A percentile compares a stretch with the other conserved stretches of the same genome.
These are phyloP conservation scores for Vigna unguiculata DNA, from an alignment of 306 rosid species.

Conservation along the genomic window DNA sequence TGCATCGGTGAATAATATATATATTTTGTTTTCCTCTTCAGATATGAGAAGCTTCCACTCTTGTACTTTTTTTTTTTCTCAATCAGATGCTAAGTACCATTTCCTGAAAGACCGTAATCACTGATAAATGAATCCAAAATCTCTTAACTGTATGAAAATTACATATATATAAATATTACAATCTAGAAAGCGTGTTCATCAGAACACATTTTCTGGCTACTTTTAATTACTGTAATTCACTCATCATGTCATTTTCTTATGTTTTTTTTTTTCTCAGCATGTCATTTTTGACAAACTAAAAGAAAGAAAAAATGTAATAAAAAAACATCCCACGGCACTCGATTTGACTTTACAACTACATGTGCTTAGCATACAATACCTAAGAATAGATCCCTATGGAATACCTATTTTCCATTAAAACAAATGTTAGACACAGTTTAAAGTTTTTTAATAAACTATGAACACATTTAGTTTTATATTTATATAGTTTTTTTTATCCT, in stretches of 20 bases:
- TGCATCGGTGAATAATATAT: background rate
- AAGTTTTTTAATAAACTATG: background rate
- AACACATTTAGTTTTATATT: background rate
- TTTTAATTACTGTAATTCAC: background rate
- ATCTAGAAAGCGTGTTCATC: slow-evolving; percentile 13
- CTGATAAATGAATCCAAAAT: background rate
- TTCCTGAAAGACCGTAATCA: background rate
- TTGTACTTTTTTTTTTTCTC: background rate
- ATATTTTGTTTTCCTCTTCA: background rate
- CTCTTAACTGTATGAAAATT: slow-evolving; percentile 6
- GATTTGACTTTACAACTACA: slow-evolving; percentile 57
- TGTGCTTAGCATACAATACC: slow-evolving; percentile 45
- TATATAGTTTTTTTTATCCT: background rate
- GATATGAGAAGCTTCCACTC: background rate
- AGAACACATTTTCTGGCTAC: background rate
- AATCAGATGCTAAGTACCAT: slow-evolving; percentile 3
- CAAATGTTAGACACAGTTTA: too few relatives aligned
- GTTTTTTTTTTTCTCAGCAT: slow-evolving; percentile 28
- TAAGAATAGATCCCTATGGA: slow-evolving; percentile 23
- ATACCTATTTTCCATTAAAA: background rate
- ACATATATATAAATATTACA: background rate
- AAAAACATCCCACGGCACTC: slow-evolving; percentile 34
- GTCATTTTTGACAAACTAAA: slow-evolving; percentile 49
- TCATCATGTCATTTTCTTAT: background rate
- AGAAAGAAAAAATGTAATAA: slow-evolving; percentile 13